Percentiles rank a stretch among this genome's conserved stretches.
Conservation (phyloP, 495 filamentous ascomycete genomes). For the Penicillium tannophilum region DNA sequence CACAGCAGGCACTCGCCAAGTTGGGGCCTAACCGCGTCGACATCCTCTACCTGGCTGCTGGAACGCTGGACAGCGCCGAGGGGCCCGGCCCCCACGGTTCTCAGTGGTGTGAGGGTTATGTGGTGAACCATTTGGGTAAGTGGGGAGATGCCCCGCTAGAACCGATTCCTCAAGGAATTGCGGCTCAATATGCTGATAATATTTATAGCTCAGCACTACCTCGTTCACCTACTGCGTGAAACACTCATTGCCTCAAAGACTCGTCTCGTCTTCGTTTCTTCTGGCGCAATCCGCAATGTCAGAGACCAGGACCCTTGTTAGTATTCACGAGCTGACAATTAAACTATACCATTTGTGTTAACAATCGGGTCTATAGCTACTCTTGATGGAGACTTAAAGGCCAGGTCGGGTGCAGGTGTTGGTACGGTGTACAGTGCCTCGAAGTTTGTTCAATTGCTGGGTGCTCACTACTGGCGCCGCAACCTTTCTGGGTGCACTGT, state of each 20-base stretch:
- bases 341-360: neutral
- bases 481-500: constrained; percentile 25
- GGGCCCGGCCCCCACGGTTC: constrained; percentile 32
- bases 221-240: constrained; percentile 29
- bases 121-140: constrained; percentile 36
- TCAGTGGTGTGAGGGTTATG: constrained; percentile 27
- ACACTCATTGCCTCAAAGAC: constrained; percentile 24
- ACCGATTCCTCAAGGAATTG: neutral
- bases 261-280: constrained; percentile 34
- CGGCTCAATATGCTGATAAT: neutral
- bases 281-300: constrained; percentile 31
- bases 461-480: constrained; percentile 34
- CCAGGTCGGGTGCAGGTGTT: constrained; percentile 26
- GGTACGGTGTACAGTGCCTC: constrained; percentile 29
- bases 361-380: constrained; percentile 18
- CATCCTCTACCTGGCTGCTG: constrained; percentile 28
- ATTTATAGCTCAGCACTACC: constrained; percentile 31
- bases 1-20: constrained; percentile 22
- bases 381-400: constrained; percentile 32
- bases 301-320: constrained; percentile 27
- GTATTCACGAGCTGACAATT: neutral
- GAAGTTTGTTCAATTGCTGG: constrained; percentile 30
- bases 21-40: constrained; percentile 22
- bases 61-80: constrained; percentile 20
- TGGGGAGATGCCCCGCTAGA: neutral